Evolutionary conservation across 2,329 filamentous ascomycete genomes (phyloP).

Genomic region (Pestalotiopsis sp.): DNA sequence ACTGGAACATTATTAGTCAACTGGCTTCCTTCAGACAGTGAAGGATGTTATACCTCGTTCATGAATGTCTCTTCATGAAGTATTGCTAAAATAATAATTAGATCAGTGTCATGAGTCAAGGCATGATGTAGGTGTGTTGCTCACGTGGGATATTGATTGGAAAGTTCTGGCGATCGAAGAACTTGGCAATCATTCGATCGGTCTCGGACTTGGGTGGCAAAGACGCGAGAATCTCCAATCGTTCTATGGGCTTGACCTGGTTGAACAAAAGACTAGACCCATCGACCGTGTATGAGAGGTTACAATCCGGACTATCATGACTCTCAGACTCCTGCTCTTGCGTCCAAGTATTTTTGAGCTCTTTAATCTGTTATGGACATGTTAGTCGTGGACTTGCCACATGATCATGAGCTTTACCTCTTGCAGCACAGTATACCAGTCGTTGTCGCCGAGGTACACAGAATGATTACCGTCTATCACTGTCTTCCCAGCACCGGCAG

Average conservation of each 20-base stretch:
- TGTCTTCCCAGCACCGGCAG: conserved; percentile 17
- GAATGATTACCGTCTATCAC: conserved; percentile 26
- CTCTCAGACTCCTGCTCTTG: conserved; percentile 20
- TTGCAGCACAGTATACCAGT: conserved; percentile 28
- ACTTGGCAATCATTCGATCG: conserved; percentile 25
- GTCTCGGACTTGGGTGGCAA: conserved; percentile 28
- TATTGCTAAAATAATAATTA: not conserved
- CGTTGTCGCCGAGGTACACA: conserved; percentile 22
- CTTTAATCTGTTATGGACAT: conserved; percentile 24
- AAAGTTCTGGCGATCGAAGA: conserved; percentile 29
- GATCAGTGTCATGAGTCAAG: not conserved
- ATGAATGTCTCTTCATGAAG: not conserved
- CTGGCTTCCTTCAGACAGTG: conserved; percentile 7
- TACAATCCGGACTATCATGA: conserved; percentile 29
- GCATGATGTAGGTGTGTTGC: conserved; percentile 19
- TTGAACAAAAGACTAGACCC: conserved; percentile 28
- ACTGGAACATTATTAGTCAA: conserved; percentile 37
- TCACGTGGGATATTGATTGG: conserved; percentile 27
- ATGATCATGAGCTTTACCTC: conserved; percentile 19
- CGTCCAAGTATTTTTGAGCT: conserved; percentile 25
- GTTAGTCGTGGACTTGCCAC: conserved; percentile 5
- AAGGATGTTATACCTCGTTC: not conserved
- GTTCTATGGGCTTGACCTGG: conserved; percentile 25
- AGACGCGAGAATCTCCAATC: conserved; percentile 26
- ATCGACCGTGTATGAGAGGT: conserved; percentile 22